phyloP scores from a whole-genome alignment of 495 filamentous ascomycete genomes.

The Gamarada debralockiae region DNA sequence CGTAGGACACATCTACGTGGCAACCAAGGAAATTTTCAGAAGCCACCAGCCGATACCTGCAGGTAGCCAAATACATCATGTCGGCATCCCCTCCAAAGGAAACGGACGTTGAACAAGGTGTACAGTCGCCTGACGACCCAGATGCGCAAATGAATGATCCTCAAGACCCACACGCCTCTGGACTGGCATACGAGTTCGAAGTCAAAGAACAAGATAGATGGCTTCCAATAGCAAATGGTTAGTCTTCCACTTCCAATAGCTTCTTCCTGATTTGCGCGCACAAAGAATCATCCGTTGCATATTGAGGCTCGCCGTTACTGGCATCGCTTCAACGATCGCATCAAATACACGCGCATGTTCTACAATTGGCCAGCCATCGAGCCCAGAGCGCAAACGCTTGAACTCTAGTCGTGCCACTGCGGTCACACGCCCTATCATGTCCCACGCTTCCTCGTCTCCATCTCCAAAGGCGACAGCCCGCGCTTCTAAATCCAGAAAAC shows the following conservation, averaged over 20 bases:
- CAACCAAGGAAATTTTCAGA: slow-evolving; percentile 45
- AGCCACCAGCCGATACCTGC: slow-evolving; percentile 54
- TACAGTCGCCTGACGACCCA: slow-evolving; percentile 86
- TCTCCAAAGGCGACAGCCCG: slow-evolving; percentile 36
- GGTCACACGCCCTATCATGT: slow-evolving; percentile 36
- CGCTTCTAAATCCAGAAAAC: slow-evolving; percentile 42
- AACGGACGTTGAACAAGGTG: slow-evolving; percentile 80
- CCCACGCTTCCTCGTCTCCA: slow-evolving; percentile 49
- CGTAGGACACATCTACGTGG: slow-evolving; percentile 16
- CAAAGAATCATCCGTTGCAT: slow-evolving; percentile 45
- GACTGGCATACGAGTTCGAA: slow-evolving; percentile 84
- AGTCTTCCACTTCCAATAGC: slow-evolving; percentile 46
- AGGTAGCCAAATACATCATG: slow-evolving; percentile 76
- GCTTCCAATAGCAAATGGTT: slow-evolving; percentile 99
- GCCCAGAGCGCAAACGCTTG: slow-evolving; percentile 26
- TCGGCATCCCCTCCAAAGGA: slow-evolving; percentile 93
- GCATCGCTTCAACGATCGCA: slow-evolving; percentile 38
- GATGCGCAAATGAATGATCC: slow-evolving; percentile 54
- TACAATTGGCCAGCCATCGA: slow-evolving; percentile 24
- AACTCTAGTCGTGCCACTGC: slow-evolving; percentile 24
- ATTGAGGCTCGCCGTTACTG: slow-evolving; percentile 41
- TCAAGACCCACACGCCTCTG: slow-evolving; percentile 53
- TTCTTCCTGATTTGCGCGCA: slow-evolving; percentile 34
- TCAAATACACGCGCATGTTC: slow-evolving; percentile 24
- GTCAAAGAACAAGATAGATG: slow-evolving; percentile 99